These are phyloP conservation scores for Aspergillus diversus DNA, from an alignment of 495 filamentous ascomycete genomes.

Conservation along the genomic window DNA sequence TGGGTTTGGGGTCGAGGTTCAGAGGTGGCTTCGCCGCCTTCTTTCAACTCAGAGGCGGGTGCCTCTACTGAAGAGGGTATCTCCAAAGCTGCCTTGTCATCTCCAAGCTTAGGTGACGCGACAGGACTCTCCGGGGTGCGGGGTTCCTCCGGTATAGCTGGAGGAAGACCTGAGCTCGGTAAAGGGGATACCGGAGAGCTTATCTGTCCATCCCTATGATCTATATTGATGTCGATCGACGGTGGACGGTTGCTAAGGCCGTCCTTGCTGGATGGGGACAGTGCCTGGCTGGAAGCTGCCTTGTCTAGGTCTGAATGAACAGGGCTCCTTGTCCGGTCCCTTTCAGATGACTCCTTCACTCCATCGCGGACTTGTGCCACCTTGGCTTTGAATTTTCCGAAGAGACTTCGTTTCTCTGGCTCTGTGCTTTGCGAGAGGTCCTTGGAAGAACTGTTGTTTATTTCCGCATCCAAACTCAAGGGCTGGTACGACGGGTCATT, in stretches of 20 bases:
- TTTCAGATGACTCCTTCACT: conserved; percentile 59
- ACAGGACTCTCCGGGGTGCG: conserved; percentile 36
- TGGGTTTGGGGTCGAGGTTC: conserved; percentile 10
- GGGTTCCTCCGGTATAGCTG: conserved; percentile 48
- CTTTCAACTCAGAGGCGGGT: neutral
- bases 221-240: conserved; percentile 32
- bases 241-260: conserved; percentile 28
- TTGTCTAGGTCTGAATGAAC: conserved; percentile 40
- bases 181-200: conserved; percentile 41
- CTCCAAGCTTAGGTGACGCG: neutral
- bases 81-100: neutral
- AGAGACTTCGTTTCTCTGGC: conserved; percentile 68
- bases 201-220: conserved; percentile 28
- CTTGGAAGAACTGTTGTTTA: conserved; percentile 36
- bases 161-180: conserved; percentile 39
- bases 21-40: neutral
- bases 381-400: conserved; percentile 85
- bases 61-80: neutral
- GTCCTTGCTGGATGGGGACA: conserved; percentile 30
- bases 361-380: conserved; percentile 76
- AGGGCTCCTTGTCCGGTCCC: conserved; percentile 58
- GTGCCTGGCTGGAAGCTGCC: conserved; percentile 28
- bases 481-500: conserved; percentile 45
- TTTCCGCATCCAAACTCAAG: conserved; percentile 43
- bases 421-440: conserved; percentile 45